Evolutionary conservation across 2,329 filamentous ascomycete species (phyloP).

Genomic region (Ophiostoma sp.): DNA sequence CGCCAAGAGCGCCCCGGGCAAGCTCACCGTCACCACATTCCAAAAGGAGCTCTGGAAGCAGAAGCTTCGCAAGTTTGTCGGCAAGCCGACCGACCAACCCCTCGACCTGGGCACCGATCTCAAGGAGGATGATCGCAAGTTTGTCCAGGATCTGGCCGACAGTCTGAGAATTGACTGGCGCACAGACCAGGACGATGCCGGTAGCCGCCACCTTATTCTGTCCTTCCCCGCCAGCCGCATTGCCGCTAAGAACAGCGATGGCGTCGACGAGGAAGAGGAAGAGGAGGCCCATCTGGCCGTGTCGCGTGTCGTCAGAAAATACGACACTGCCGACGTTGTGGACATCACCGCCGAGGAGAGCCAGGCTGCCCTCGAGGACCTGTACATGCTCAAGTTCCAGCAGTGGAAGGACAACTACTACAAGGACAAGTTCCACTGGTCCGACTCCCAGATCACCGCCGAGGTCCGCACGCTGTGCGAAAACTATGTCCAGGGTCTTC

Average conservation of each 20-base stretch:
- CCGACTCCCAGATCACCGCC: conserved; percentile 64
- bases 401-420: conserved; percentile 97
- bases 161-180: conserved; percentile 54
- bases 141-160: conserved; percentile 79
- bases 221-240: conserved; percentile 42
- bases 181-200: conserved; percentile 53
- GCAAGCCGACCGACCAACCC: conserved; percentile 57
- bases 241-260: conserved; percentile 37
- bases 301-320: conserved; percentile 77
- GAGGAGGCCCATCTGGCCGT: conserved; percentile 81
- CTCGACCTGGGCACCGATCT: conserved; percentile 70
- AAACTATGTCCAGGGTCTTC: conserved; percentile 94
- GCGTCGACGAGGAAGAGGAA: conserved; percentile 69
- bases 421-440: conserved; percentile 81
- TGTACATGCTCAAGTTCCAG: conserved; percentile 85
- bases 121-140: conserved; percentile 82
- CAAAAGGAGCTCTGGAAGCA: conserved; percentile 80
- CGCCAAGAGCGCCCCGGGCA: conserved; percentile 45
- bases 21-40: conserved; percentile 67
- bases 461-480: conserved; percentile 79
- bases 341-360: conserved; percentile 76
- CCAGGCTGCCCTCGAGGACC: conserved; percentile 69
- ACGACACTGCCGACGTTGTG: conserved; percentile 82
- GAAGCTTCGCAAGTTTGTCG: conserved; percentile 75
- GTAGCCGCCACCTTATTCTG: conserved; percentile 49